These are phyloP conservation scores for Neofusicoccum parvum DNA, from an alignment of 2,329 filamentous ascomycete genomes.

Conservation along the genomic window DNA sequence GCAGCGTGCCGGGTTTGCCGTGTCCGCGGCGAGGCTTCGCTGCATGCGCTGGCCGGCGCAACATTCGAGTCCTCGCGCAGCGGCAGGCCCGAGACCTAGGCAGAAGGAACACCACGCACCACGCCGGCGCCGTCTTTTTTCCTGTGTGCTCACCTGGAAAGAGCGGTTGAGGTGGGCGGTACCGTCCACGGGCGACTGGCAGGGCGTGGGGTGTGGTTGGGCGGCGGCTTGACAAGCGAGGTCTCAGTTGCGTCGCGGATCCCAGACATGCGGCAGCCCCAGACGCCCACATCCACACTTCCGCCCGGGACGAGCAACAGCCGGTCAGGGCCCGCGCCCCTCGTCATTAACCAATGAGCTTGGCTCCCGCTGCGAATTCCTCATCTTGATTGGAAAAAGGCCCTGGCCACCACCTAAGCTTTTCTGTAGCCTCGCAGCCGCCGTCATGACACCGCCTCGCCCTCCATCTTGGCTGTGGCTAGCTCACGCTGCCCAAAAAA, in stretches of 20 bases:
- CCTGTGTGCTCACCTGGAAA: neutral
- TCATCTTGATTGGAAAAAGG: neutral
- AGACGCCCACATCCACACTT: constrained; percentile 8
- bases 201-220: neutral
- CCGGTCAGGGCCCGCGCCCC: neutral
- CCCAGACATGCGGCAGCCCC: constrained; percentile 12
- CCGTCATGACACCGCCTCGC: constrained; percentile 1
- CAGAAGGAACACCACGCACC: neutral
- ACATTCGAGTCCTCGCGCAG: neutral
- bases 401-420: neutral
- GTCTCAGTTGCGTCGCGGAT: constrained; percentile 15
- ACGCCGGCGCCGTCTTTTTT: neutral
- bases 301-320: neutral
- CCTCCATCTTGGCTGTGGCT: neutral
- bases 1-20: too few species aligned
- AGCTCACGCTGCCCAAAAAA: neutral
- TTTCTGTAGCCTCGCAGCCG: neutral
- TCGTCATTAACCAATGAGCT: neutral
- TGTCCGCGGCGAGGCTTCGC: neutral
- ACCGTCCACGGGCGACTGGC: neutral
- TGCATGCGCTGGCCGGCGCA: neutral
- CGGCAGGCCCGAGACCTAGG: neutral
- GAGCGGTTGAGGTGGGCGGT: neutral
- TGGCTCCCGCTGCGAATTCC: neutral
- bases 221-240: constrained; percentile 13